A percentile compares a stretch with the other conserved stretches of the same genome.
Conservation (phyloP, 139 green algal species). For the Chlorella ohadii region DNA sequence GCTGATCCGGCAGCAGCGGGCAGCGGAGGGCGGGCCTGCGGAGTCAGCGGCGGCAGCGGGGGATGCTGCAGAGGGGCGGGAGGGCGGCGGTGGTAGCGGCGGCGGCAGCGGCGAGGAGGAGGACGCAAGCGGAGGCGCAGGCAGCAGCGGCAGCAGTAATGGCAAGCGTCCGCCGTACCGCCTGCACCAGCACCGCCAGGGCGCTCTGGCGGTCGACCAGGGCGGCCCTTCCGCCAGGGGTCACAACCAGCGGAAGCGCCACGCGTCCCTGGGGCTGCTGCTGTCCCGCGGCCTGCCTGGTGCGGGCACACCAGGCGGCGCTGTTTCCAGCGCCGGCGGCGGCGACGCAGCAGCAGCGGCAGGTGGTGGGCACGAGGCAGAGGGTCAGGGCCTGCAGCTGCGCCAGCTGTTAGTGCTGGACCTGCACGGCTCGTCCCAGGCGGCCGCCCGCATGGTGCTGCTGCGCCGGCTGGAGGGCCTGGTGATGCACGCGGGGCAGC, state of each 20-base stretch:
- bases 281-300: not conserved
- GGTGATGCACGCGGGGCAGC: not conserved
- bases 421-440: conserved; percentile 35
- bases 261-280: not conserved
- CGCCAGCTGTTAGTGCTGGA: conserved; percentile 33
- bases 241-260: not conserved
- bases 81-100: too few species aligned
- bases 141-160: not conserved
- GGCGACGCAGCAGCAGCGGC: not conserved
- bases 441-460: conserved; percentile 33
- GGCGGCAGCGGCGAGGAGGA: not conserved
- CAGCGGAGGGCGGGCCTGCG: not conserved
- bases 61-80: not conserved
- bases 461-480: conserved; percentile 19
- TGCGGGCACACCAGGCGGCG: too few species aligned
- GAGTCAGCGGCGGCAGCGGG: not conserved
- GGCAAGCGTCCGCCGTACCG: not conserved
- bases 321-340: too few species aligned
- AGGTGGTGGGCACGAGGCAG: too few species aligned
- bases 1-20: not conserved
- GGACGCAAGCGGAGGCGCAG: not conserved
- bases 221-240: too few species aligned
- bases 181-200: conserved; percentile 17
- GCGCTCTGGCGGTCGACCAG: not conserved
- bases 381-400: not conserved